Base-by-base conservation (phyloP, 2,329 filamentous ascomycete species). In the Trichoderma hamatum region DNA sequence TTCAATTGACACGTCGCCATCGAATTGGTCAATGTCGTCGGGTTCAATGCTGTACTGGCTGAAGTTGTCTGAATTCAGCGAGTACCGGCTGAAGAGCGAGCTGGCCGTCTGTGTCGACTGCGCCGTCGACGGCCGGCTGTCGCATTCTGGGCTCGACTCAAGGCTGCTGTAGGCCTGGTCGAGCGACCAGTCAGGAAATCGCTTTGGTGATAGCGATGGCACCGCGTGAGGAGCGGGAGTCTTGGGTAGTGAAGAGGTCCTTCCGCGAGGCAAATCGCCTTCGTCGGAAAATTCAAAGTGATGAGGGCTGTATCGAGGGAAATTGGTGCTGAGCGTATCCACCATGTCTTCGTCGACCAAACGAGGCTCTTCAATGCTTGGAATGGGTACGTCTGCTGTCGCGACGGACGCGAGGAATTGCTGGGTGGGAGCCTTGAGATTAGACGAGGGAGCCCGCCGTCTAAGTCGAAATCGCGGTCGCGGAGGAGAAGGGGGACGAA, bases 331-430 rank as follows among this genome's bases (percentile, higher is more conserved):
- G 30, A 76, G 69, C 46, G 76, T 75, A 70, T 81, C 79, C 43
- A 78, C 75, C 81, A 84, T 83, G 52, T 82, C 81, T 72, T 82
- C 80, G 72, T 85, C 82, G 49, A 79, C 73, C 28, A 80, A 77
- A 51, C 83, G 81, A 62, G 86, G 84, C 70, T 86, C 82, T 77
- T 90, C 88, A 68, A 90, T 89, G 76, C 88, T 90, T 16, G 88
- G 88, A 63, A 90, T 85, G 28, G 88, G 87, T 4, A 89, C 81
- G 75, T 90, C 88, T 70, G 87, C 88, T 21, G 88, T 87, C 55
- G 87, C 88, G 69, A 90, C 88, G 4, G 88, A 90, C 3, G 87
- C 88, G n/a, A 90, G 83, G 74, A 90, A 90, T 62, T 90, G 87
- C 74, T 89, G 83, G 1, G 88, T 90, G 2, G 88, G 87, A 46